Conservation (phyloP, 306 rosid species). For the Amphicarpaea edgeworthii region DNA sequence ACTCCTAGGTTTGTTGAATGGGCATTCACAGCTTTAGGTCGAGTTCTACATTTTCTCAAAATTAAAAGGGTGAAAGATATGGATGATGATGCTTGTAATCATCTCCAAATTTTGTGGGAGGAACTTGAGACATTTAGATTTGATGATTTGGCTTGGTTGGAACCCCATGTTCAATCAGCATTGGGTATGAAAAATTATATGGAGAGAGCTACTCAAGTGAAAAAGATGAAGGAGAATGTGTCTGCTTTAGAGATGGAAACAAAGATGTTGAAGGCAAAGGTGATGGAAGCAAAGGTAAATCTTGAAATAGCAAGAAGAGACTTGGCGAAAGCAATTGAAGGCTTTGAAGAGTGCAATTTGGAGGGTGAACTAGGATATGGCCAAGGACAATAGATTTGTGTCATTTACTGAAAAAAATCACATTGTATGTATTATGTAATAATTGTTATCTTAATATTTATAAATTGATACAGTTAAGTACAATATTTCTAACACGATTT, state of each 20-base stretch:
- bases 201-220: conserved; percentile 22
- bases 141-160: conserved; percentile 39
- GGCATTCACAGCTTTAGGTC: conserved; percentile 39
- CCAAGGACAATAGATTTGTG: neutral
- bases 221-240: conserved; percentile 1
- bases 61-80: conserved; percentile 34
- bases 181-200: neutral
- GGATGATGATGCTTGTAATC: neutral
- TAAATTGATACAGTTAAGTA: too few relatives aligned
- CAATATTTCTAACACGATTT: too few relatives aligned
- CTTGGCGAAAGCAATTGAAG: conserved; percentile 5
- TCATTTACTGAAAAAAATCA: neutral
- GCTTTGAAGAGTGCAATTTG: conserved; percentile 6
- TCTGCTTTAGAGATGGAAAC: neutral
- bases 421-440: neutral
- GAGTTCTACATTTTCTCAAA: conserved; percentile 37
- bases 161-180: conserved; percentile 15
- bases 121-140: conserved; percentile 30
- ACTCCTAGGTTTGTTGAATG: conserved; percentile 1
- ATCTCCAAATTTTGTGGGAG: conserved; percentile 41
- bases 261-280: conserved; percentile 2
- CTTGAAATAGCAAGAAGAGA: conserved; percentile 19
- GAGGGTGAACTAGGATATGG: conserved; percentile 21
- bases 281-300: neutral
- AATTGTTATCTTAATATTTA: too few relatives aligned